phyloP scores from a whole-genome alignment of 805 yeast species.

The Jamesozyma piceae region DNA sequence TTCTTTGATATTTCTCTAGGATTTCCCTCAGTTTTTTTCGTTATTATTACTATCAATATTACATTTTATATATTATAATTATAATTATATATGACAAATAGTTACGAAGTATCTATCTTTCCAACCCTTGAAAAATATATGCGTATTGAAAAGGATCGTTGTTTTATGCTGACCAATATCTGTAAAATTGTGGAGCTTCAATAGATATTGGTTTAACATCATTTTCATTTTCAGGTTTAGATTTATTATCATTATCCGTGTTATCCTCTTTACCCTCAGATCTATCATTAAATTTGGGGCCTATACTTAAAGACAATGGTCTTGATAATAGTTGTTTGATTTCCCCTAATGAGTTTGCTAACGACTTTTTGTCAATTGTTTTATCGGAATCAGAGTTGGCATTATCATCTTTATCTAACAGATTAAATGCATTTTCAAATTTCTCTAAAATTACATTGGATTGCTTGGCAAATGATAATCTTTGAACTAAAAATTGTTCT shows the following conservation, averaged over 20 bases:
- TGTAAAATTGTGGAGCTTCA: conserved; percentile 52
- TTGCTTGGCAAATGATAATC: conserved; percentile 55
- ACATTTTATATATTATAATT: neutral
- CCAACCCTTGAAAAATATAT: too few relatives aligned
- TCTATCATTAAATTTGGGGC: conserved; percentile 8
- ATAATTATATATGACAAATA: neutral
- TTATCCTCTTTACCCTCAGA: neutral
- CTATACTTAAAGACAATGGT: conserved; percentile 27
- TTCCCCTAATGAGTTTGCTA: conserved; percentile 15
- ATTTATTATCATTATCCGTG: neutral
- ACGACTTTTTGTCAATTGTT: neutral
- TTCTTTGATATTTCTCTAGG: too few relatives aligned
- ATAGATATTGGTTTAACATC: conserved; percentile 47
- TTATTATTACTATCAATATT: neutral
- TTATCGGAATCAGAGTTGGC: neutral
- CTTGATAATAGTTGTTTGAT: conserved; percentile 21
- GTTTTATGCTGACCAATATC: conserved; percentile 55
- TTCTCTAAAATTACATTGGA: conserved; percentile 42
- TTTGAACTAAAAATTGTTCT: conserved; percentile 56
- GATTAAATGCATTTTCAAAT: conserved; percentile 15
- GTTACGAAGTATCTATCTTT: too few relatives aligned
- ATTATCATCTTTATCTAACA: conserved; percentile 7
- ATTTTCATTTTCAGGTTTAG: conserved; percentile 28
- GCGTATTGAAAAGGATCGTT: too few relatives aligned
- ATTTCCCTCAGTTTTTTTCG: too few relatives aligned